phyloP scores from a whole-genome alignment of 2,329 filamentous ascomycete species.

The Proliferodiscus dingleyae region DNA sequence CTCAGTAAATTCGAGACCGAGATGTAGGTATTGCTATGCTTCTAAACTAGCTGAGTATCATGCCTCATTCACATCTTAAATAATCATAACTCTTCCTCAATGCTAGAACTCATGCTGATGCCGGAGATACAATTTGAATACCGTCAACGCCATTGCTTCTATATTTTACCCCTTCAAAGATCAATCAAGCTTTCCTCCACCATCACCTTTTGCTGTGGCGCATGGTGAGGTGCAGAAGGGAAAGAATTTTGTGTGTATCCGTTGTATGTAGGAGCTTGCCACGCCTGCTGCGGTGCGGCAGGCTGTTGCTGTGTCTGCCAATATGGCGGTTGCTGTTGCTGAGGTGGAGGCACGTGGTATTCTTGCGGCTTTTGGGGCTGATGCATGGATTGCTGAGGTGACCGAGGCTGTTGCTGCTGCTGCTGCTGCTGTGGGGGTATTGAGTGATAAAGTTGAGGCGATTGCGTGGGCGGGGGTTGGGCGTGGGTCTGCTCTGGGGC shows the following conservation, averaged over 20 bases:
- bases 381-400: slow-evolving; percentile 22
- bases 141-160: slow-evolving; percentile 29
- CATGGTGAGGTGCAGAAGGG: slow-evolving; percentile 60
- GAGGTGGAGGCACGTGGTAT: slow-evolving; percentile 13
- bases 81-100: too few relatives aligned
- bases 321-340: slow-evolving; percentile 39
- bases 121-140: too few relatives aligned
- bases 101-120: too few relatives aligned
- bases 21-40: too few relatives aligned
- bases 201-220: slow-evolving; percentile 48
- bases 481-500: slow-evolving; percentile 30
- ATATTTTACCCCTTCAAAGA: slow-evolving; percentile 62
- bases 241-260: slow-evolving; percentile 58
- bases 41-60: too few relatives aligned
- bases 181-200: slow-evolving; percentile 83
- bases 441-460: slow-evolving; percentile 30
- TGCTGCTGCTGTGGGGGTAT: slow-evolving; percentile 15
- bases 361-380: slow-evolving; percentile 30
- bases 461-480: slow-evolving; percentile 34
- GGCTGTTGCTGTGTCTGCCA: slow-evolving; percentile 44
- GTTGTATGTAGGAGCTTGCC: slow-evolving; percentile 37
- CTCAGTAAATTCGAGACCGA: too few relatives aligned
- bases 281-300: slow-evolving; percentile 38
- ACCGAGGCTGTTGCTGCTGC: too few relatives aligned
- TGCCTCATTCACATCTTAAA: too few relatives aligned